These are phyloP conservation scores for Flueggea neowawraea DNA, from an alignment of 441 rosid genomes.

Conservation along the genomic window DNA sequence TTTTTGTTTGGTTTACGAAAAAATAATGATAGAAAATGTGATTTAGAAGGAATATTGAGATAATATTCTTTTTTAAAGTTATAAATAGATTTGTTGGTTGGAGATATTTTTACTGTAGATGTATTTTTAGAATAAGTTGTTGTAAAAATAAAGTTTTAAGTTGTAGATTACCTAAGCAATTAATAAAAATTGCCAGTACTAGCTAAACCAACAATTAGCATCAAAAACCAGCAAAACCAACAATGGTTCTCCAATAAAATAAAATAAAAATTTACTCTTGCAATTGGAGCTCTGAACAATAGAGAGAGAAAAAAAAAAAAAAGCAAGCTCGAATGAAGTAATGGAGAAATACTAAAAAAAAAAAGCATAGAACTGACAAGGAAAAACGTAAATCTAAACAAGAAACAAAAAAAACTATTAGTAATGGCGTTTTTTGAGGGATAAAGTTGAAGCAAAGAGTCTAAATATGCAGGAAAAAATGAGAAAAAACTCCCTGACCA, in stretches of 20 bases:
- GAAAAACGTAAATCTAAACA: constrained; percentile 47
- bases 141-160: too few species aligned
- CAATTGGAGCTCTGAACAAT: constrained; percentile 34
- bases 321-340: too few species aligned
- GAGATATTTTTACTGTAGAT: too few species aligned
- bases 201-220: constrained; percentile 34
- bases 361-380: constrained; percentile 58
- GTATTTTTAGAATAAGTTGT: too few species aligned
- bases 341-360: constrained; percentile 35
- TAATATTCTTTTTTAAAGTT: too few species aligned
- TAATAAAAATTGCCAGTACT: neutral
- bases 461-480: constrained; percentile 36
- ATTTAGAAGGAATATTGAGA: too few species aligned
- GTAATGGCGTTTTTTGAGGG: constrained; percentile 34
- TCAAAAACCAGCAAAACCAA: constrained; percentile 28
- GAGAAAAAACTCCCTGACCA: constrained; percentile 26
- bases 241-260: constrained; percentile 29
- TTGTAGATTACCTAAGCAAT: too few species aligned
- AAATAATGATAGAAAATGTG: too few species aligned
- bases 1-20: too few species aligned
- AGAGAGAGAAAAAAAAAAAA: constrained; percentile 73
- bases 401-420: constrained; percentile 46
- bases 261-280: constrained; percentile 49
- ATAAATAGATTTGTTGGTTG: too few species aligned
- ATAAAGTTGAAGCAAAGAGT: constrained; percentile 31